Percentiles rank a stretch among this genome's conserved stretches.
phyloP scores from a whole-genome alignment of 805 yeast species.

The Ogataea kodamae region DNA sequence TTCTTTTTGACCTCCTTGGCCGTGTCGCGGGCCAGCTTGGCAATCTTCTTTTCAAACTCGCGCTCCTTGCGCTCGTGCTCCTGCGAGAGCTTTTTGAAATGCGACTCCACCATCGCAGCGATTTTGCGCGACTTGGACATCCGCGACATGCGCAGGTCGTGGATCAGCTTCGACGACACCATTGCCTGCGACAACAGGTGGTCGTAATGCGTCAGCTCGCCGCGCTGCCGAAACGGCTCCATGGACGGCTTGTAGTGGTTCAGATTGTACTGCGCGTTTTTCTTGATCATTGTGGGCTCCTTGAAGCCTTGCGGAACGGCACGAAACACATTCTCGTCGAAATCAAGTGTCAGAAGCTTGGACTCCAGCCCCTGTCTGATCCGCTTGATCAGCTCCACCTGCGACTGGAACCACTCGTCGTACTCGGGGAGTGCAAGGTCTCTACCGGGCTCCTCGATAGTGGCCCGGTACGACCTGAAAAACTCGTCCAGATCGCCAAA shows the following conservation, averaged over 20 bases:
- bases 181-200: slow-evolving; percentile 74
- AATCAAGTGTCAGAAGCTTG: slow-evolving; percentile 43
- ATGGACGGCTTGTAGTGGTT: slow-evolving; percentile 34
- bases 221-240: slow-evolving; percentile 38
- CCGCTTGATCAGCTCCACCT: slow-evolving; percentile 39
- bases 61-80: slow-evolving; percentile 79
- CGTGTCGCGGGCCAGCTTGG: slow-evolving; percentile 72
- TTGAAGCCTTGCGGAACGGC: slow-evolving; percentile 41
- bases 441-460: slow-evolving; percentile 47
- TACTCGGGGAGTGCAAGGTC: slow-evolving; percentile 61
- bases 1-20: slow-evolving; percentile 82
- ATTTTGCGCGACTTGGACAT: slow-evolving; percentile 67
- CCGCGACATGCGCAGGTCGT: slow-evolving; percentile 60
- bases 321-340: slow-evolving; percentile 42
- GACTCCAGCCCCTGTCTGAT: slow-evolving; percentile 46
- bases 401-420: slow-evolving; percentile 51
- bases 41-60: slow-evolving; percentile 68
- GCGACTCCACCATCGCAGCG: slow-evolving; percentile 78
- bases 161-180: slow-evolving; percentile 64
- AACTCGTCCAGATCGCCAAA: slow-evolving; percentile 40
- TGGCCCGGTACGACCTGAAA: slow-evolving; percentile 51
- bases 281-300: slow-evolving; percentile 38
- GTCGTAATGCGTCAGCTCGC: slow-evolving; percentile 58
- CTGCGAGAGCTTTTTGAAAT: slow-evolving; percentile 81
- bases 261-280: slow-evolving; percentile 29